Base-by-base conservation (phyloP, 1,139 yeast species). In the Citeromyces hawaiiensis region DNA sequence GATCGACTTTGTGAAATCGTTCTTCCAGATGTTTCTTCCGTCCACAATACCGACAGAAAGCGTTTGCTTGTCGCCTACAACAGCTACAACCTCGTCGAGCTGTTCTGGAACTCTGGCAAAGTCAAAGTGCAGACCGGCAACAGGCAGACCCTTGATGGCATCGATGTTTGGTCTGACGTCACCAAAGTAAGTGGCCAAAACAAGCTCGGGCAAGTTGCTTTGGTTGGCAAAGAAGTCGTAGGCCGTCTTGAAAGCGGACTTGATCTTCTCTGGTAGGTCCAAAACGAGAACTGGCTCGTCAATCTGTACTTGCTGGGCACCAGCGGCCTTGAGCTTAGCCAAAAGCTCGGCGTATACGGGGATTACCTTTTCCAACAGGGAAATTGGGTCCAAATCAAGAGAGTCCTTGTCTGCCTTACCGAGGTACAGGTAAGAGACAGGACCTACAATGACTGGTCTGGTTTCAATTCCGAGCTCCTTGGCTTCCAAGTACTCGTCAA, bases 11-110 rank as follows among this genome's bases (percentile, higher is more conserved):
- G 91, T 64, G 57, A 81, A 83, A 72, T 91, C 83, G 63, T 94
- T 82, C 77, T 91, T 91, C 98, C 98, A 91, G 68, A 91, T 85
- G 79, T 91, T 91, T 79, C 98, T 87, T 70, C 98, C 98, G 57
- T 86, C 94, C 56, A 91, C 91, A 55, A 91, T 76, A 83, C 98
- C 98, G 50, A 82, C 95, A 49, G 97, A 88, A 60, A 91, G 73
- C 49, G 72, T 67, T 72, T 91, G 95, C 53, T 77, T 72, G 44
- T 63, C 64, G 48, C 70, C 59, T 47, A 88, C 68, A 57, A 82
- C 70, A 44, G 74, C 67, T 46, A 74, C 67, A 55, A 85, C 94
- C 43, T 77, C 85, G 43, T 86, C 91, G 51, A 91, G 78, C 75
- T 91, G 98, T 65, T 83, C 95, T 57, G 98, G 95, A 53, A 78